Base-by-base conservation (phyloP, 768 basidiomycete genomes). In the Boletus sensibilis region DNA sequence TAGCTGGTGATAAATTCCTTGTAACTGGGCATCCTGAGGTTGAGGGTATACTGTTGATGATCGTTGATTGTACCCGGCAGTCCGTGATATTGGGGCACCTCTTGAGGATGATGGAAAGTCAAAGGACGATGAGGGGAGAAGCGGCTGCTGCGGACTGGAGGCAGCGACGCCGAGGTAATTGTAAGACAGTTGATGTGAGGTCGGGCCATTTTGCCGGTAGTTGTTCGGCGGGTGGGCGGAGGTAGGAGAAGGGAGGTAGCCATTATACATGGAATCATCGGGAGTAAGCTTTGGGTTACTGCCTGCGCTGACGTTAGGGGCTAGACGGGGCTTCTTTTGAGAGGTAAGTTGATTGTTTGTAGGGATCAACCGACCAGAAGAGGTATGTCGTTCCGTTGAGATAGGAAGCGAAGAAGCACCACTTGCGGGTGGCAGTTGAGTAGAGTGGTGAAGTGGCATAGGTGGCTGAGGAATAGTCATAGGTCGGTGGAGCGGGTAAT, bases 381-480 rank as follows among this genome's bases (percentile, higher is more conserved):
- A 65, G 41, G 70, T 64, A 38, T 71, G 72, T 3, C 71, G 65
- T 53, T 72, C 71, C 16, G 67, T 72, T 56, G 71, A 72, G 39
- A 74, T 40, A 16, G 73, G 71, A 54, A 74, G 68, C 42, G 69
- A 68, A 11, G 71, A 62, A n/a, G 54, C 57, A 5, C 59, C 45
- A 25, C 57, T 45, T 55, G 58, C 47, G 3, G 64, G 50, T 3
- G 66, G 60, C 27, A 72, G 52, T 43, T 67, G 72, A 2, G 68
- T 42, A 5, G 70, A 66, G 35, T 68, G 68, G 35, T 67, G 70
- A 16, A 65, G 61, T 2, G 71, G 66, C 58, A 74, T 68, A 3
- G 70, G 70, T 29, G 70, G 70, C 12, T 70, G 72, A 29, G 72
- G 72, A 43, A 72, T 72, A 9, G 68, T 53, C 66, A 72, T 68